These are phyloP conservation scores for Neurospora pannonica DNA, from an alignment of 495 filamentous ascomycete genomes.

Conservation along the genomic window DNA sequence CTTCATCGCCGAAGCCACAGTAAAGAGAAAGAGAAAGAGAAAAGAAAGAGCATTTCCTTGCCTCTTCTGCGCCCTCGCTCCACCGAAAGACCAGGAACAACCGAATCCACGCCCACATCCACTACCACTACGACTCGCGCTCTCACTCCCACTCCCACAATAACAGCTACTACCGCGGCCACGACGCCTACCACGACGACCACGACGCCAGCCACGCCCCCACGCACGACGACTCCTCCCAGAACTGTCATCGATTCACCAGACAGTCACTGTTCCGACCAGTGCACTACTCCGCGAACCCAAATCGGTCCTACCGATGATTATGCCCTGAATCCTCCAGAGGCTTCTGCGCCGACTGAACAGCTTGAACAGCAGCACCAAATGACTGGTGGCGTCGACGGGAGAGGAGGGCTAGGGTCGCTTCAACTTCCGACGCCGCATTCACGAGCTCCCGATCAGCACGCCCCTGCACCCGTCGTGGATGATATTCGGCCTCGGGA, in stretches of 20 bases:
- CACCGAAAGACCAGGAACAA: not conserved
- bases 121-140: not conserved
- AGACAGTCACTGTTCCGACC: not conserved
- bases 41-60: not conserved
- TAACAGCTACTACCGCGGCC: not conserved
- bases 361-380: conserved; percentile 7
- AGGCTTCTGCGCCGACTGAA: conserved; percentile 1
- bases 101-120: not conserved
- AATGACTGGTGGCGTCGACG: conserved; percentile 15
- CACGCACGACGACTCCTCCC: not conserved
- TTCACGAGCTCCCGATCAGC: conserved; percentile 1
- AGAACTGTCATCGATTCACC: not conserved
- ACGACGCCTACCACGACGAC: not conserved
- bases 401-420: conserved; percentile 12
- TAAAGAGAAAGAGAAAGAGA: not conserved
- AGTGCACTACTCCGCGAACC: not conserved
- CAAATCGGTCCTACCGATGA: conserved; percentile 2
- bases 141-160: not conserved
- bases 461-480: not conserved
- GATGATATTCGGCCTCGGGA: not conserved
- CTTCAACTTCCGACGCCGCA: conserved; percentile 4
- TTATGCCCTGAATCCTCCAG: conserved; percentile 8
- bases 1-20: not conserved
- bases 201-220: not conserved
- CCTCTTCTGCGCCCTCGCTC: conserved; percentile 1